Percentiles rank a stretch among this genome's conserved stretches.
Conservation (phyloP, 208 protist species). For the Wallacemonas sp. region DNA sequence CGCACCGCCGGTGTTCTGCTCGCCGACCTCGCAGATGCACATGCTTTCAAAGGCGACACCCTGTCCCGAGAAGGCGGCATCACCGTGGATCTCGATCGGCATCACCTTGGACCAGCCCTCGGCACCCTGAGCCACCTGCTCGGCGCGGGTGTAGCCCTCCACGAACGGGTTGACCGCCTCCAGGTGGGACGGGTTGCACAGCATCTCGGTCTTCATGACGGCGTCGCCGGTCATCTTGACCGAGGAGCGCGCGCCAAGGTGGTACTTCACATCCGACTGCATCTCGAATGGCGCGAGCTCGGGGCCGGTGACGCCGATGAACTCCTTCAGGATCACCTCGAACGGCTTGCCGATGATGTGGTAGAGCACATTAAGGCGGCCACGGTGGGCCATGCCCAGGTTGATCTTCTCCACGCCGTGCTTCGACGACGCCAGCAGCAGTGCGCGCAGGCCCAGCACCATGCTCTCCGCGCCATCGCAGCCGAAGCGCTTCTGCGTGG, state of each 20-base stretch:
- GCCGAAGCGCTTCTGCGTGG: conserved; percentile 97
- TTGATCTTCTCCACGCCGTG: conserved; percentile 94
- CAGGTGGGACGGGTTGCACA: conserved; percentile 98
- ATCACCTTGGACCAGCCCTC: conserved; percentile 67
- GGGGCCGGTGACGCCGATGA: conserved; percentile 66
- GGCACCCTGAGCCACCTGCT: conserved; percentile 82
- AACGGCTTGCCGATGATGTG: conserved; percentile 97
- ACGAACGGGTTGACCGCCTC: conserved; percentile 99
- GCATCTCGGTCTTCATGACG: conserved; percentile 93
- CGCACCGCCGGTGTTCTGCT: conserved; percentile 96
- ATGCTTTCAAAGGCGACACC: conserved; percentile 98
- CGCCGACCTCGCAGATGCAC: conserved; percentile 90
- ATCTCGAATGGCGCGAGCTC: conserved; percentile 91
- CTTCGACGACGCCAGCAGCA: conserved; percentile 87
- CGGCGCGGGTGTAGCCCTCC: conserved; percentile 96
- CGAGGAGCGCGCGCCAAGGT: conserved; percentile 92
- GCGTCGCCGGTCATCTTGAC: conserved; percentile 63
- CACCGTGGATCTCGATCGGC: conserved; percentile 97
- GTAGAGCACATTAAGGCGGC: conserved; percentile 96
- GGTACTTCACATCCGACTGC: conserved; percentile 99
- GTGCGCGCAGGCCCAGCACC: conserved; percentile 94
- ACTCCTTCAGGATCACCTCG: conserved; percentile 91
- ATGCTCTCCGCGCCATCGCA: conserved; percentile 95
- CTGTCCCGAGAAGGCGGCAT: conserved; percentile 98
- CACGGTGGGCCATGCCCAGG: conserved; percentile 98